Percentiles rank a stretch among this genome's conserved stretches.
Evolutionary conservation across 2,329 filamentous ascomycete genomes (phyloP).

Genomic region (Talaromyces sp.): DNA sequence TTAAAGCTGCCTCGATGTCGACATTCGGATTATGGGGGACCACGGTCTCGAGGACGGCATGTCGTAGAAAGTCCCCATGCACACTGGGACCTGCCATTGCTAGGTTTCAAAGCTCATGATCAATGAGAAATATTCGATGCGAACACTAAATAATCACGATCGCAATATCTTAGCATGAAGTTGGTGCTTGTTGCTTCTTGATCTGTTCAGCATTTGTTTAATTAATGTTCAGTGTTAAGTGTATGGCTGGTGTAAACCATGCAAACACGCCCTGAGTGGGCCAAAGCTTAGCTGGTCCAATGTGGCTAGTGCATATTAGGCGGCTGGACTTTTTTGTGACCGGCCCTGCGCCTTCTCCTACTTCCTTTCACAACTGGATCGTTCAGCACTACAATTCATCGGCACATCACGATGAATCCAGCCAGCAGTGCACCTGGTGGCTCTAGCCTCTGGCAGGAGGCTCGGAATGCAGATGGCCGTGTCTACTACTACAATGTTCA

Average conservation of each 20-base stretch:
- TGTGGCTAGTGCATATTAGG: slow-evolving; percentile 14
- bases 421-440: slow-evolving; percentile 60
- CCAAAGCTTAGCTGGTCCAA: slow-evolving; percentile 9
- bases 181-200: background rate
- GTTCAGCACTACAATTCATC: background rate
- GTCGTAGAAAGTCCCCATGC: slow-evolving; percentile 40
- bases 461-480: slow-evolving; percentile 75
- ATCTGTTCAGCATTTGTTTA: background rate
- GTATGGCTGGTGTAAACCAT: background rate
- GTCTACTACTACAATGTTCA: slow-evolving; percentile 86
- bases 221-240: background rate
- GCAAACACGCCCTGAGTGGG: slow-evolving; percentile 1
- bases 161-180: too few relatives aligned
- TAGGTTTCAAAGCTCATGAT: slow-evolving; percentile 24
- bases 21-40: slow-evolving; percentile 42
- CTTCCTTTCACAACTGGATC: background rate
- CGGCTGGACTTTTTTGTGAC: slow-evolving; percentile 9
- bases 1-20: slow-evolving; percentile 41
- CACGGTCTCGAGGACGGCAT: slow-evolving; percentile 44
- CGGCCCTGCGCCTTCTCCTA: background rate
- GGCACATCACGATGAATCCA: slow-evolving; percentile 29
- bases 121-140: background rate
- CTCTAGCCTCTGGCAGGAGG: slow-evolving; percentile 71
- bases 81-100: slow-evolving; percentile 36
- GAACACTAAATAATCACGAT: too few relatives aligned